These are phyloP conservation scores for Plasmodium vinckei DNA, from an alignment of 169 alveolate species.

Conservation along the genomic window DNA sequence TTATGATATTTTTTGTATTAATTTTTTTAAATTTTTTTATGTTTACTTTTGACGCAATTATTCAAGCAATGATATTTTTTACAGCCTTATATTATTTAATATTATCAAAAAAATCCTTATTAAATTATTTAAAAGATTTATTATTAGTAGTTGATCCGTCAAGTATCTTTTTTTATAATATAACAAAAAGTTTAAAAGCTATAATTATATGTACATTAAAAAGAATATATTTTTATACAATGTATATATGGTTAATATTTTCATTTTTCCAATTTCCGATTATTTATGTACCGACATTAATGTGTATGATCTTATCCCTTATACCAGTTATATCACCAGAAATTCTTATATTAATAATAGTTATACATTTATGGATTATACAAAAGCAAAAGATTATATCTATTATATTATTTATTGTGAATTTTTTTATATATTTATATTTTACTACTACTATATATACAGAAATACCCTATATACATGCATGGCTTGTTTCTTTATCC, in stretches of 20 bases:
- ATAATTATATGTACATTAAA: slow-evolving; percentile 78
- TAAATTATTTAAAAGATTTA: slow-evolving; percentile 77
- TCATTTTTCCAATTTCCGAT: slow-evolving; percentile 79
- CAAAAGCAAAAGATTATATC: slow-evolving; percentile 35
- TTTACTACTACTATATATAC: slow-evolving; percentile 79
- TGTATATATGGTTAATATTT: slow-evolving; percentile 80
- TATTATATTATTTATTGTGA: slow-evolving; percentile 16
- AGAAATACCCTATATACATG: slow-evolving; percentile 80
- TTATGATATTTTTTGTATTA: slow-evolving; percentile 67
- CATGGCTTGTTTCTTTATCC: slow-evolving; percentile 83
- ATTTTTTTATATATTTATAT: slow-evolving; percentile 72
- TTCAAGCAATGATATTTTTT: slow-evolving; percentile 77
- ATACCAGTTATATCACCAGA: slow-evolving; percentile 80
- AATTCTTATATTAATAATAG: slow-evolving; percentile 36
- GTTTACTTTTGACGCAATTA: slow-evolving; percentile 78
- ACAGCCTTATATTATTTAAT: slow-evolving; percentile 80
- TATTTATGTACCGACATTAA: slow-evolving; percentile 81
- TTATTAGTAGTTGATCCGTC: slow-evolving; percentile 81
- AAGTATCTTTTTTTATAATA: slow-evolving; percentile 70
- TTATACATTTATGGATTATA: slow-evolving; percentile 61
- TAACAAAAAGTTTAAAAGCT: slow-evolving; percentile 76
- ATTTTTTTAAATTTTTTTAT: slow-evolving; percentile 73
- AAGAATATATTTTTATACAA: slow-evolving; percentile 72
- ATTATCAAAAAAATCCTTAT: slow-evolving; percentile 60
- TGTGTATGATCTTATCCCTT: slow-evolving; percentile 76